Percentiles rank a stretch among this genome's conserved stretches.
These are phyloP conservation scores for Scheffersomyces spartinae DNA, from an alignment of 805 yeast genomes.

Conservation along the genomic window DNA sequence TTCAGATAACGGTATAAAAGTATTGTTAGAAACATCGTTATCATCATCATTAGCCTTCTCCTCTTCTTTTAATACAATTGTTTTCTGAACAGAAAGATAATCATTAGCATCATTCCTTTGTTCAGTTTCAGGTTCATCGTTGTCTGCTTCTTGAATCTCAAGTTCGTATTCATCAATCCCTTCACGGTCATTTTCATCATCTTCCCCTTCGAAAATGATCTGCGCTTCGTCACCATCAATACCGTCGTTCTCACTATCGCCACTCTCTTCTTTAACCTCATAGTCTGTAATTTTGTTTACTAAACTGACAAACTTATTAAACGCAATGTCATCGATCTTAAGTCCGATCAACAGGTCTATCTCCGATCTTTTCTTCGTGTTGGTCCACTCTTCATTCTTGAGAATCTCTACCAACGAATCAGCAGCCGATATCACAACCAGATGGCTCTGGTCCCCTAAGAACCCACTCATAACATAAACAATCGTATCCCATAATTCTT, in stretches of 20 bases:
- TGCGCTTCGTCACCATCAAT: slow-evolving; percentile 2
- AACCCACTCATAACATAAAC: slow-evolving; percentile 47
- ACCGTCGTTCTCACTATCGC: slow-evolving; percentile 4
- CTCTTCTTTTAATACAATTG: slow-evolving; percentile 1
- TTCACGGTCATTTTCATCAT: slow-evolving; percentile 6
- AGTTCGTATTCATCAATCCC: slow-evolving; percentile 9
- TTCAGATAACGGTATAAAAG: slow-evolving; percentile 5
- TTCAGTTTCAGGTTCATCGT: slow-evolving; percentile 1
- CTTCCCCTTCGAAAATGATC: slow-evolving; percentile 5
- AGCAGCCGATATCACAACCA: slow-evolving; percentile 57
- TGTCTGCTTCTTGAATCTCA: slow-evolving; percentile 2
- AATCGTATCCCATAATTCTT: slow-evolving; percentile 42
- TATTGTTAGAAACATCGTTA: slow-evolving; percentile 12
- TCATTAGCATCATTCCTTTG: too few species aligned
- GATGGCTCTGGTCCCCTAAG: slow-evolving; percentile 68
- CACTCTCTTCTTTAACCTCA: slow-evolving; percentile 7
- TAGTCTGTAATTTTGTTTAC: slow-evolving; percentile 42
- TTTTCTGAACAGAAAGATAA: too few species aligned
- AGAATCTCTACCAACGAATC: slow-evolving; percentile 50
- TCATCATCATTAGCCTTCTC: slow-evolving; percentile 5
- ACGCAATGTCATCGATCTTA: slow-evolving; percentile 28
- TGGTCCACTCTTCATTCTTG: slow-evolving; percentile 33
- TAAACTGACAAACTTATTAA: slow-evolving; percentile 35
- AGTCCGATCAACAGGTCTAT: slow-evolving; percentile 37
- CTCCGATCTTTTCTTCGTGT: slow-evolving; percentile 33